phyloP scores from a whole-genome alignment of 371 early-diverging fungal species.

The Lichtheimia ramosa region DNA sequence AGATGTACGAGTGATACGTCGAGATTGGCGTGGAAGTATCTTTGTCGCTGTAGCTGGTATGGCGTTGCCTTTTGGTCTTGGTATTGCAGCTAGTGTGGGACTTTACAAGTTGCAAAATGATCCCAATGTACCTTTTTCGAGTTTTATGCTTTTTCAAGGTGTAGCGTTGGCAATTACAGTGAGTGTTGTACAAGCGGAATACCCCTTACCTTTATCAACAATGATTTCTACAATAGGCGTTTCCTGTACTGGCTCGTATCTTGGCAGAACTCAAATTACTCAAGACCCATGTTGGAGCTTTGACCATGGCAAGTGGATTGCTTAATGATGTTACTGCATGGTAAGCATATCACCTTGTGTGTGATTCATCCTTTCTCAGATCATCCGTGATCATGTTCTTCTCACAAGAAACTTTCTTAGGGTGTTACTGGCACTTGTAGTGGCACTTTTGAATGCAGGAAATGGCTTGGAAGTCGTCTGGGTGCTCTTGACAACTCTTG shows the following conservation, averaged over 20 bases:
- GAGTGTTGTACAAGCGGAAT: conserved; percentile 11
- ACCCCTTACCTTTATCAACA: not conserved
- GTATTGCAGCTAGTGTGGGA: conserved; percentile 69
- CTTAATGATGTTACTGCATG: conserved; percentile 90
- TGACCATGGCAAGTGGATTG: conserved; percentile 85
- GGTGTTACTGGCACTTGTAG: conserved; percentile 75
- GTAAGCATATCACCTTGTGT: conserved; percentile 28
- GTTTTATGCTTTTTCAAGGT: conserved; percentile 79
- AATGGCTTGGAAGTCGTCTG: conserved; percentile 69
- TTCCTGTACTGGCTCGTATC: conserved; percentile 92
- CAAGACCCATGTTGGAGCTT: conserved; percentile 77
- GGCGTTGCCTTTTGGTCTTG: conserved; percentile 75
- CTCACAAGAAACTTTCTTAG: conserved; percentile 11
- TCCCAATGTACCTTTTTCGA: conserved; percentile 54
- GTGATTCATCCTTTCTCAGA: not conserved
- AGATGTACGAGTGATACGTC: conserved; percentile 52
- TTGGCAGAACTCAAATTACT: conserved; percentile 84
- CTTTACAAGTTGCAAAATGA: conserved; percentile 58
- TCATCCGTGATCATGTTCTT: not conserved
- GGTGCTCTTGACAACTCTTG: conserved; percentile 66
- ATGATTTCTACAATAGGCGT: conserved; percentile 55
- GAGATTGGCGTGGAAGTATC: conserved; percentile 44
- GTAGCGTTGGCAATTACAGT: conserved; percentile 91
- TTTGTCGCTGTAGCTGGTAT: conserved; percentile 73
- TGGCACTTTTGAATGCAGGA: conserved; percentile 71